Evolutionary conservation across 371 early-diverging fungal species (phyloP).

Genomic region (Cokeromyces recurvatus): DNA sequence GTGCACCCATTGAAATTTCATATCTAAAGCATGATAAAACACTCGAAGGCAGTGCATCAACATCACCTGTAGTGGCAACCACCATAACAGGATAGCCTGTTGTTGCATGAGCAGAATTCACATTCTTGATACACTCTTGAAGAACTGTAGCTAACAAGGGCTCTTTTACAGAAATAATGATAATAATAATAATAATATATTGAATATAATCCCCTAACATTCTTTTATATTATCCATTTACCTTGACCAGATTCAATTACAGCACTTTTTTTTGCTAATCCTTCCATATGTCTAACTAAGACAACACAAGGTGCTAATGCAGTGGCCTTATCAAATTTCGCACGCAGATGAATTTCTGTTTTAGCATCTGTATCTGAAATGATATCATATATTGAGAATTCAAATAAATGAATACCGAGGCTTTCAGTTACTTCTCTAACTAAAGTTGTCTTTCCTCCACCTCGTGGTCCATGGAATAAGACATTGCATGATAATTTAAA

Average conservation of each 20-base stretch:
- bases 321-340: conserved; percentile 75
- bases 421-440: conserved; percentile 60
- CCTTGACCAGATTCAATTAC: conserved; percentile 68
- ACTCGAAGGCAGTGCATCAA: conserved; percentile 71
- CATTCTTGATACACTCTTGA: conserved; percentile 59
- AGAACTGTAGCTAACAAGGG: conserved; percentile 70
- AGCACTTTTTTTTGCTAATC: conserved; percentile 65
- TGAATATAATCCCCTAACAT: too few species aligned
- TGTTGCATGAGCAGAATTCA: conserved; percentile 47
- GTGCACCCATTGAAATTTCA: conserved; percentile 70
- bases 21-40: conserved; percentile 71
- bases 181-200: too few species aligned
- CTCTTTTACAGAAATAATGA: neutral
- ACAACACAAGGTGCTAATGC: conserved; percentile 78
- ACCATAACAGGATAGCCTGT: conserved; percentile 73
- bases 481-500: conserved; percentile 71
- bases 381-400: conserved; percentile 73
- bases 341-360: conserved; percentile 66
- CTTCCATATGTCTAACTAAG: conserved; percentile 76
- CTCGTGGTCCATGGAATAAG: conserved; percentile 76
- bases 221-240: conserved; percentile 3
- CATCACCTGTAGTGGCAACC: conserved; percentile 71
- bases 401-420: conserved; percentile 72
- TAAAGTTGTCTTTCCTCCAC: conserved; percentile 79
- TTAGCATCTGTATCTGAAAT: conserved; percentile 78